Base-by-base conservation (phyloP, 768 basidiomycete species). In the Kwoniella heveanensis region DNA sequence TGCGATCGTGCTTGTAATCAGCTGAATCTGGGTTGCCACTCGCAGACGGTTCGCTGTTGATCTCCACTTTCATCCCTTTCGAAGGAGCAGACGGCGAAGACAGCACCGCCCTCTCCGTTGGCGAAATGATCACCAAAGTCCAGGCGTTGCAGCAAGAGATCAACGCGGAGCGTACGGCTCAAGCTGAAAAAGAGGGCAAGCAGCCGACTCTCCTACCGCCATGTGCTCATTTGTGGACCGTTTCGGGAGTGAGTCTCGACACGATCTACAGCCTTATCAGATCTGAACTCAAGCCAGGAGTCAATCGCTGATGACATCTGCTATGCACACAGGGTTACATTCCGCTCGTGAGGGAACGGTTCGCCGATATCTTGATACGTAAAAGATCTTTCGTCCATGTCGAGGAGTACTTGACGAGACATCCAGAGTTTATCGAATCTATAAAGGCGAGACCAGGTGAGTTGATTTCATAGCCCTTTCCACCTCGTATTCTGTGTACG, bases 11-110 rank as follows among this genome's bases (percentile, higher is more conserved):
- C 1, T 17, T 17, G 17, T 22, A 24, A 10, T 25, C 19, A 15
- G 37, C 55, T 55, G 25, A 46, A 29, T 2, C 22, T 19, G 15
- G 19, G 17, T n/a, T 56, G 37, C 48, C 21, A 30, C 15, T 32
- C 30, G 15, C 44, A 77, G 76, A 74, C 21, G 76, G 76, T 30
- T 75, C 76, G 9, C 57, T 77, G 12, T 69, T 77, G 53, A 69
- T 77, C 29, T 76, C 76, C 46, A 76, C 76, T 4, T 72, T 75
- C 39, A 72, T 76, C 7, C 74, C 76, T 1, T 77, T 77, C 61
- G 76, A 77, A 69, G 72, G 76, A 10, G 56, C 72, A 21, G 76
- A 77, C 52, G 76, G 76, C 24, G 76, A 77, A 62, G 76, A 77
- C 59, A 66, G 65, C n/a, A 73, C 73, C 1, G 76, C 76, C 5